Base-by-base conservation (phyloP, 495 filamentous ascomycete species). In the Penicillium canescens region DNA sequence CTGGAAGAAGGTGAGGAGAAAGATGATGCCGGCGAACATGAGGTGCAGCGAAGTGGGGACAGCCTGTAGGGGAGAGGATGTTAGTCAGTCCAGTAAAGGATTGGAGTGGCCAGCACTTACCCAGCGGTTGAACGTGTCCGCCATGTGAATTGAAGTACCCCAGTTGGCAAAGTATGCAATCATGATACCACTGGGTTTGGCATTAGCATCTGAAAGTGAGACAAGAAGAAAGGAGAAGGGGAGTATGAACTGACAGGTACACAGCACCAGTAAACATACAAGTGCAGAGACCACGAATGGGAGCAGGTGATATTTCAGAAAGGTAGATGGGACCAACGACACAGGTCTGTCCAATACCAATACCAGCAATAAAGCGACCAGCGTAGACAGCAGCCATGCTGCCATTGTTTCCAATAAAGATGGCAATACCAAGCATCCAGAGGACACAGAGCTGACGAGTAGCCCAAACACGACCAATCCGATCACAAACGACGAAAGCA, bases 271-370 rank as follows among this genome's bases (percentile, higher is more conserved):
- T 46, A 35, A 46, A 46, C 44, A 46, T 46, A 46, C 44, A 46
- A 36, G 44, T 46, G n/a, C 44, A 46, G 9, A 46, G 44, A 35
- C 44, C 44, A 34, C 44, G 44, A 11, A 52, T 52, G 28, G 49
- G 49, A 43, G 49, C 49, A 10, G 82, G 82, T 0, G 82, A 72
- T 13, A 67, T 68, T 42, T 71, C 68, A 10, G 67, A 64, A 50
- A 69, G 66, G 45, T 71, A 71, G 13, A 79, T 47, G 35, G 63
- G 57, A 38, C 61, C 82, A 6, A 84, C 81, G 10, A 83, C 82
- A n/a, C 79, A 78, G 3, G 81, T 83, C 65, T 81, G 76, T 11
- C 73, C 82, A 20, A 84, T 79, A 1, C 82, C 82, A 14, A 85
- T 68, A 6, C 82, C 82, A 11, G 78, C 78, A 46, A 85, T 74